These are phyloP conservation scores for Raffaelea albimanens DNA, from an alignment of 2,329 filamentous ascomycete genomes.

Conservation along the genomic window DNA sequence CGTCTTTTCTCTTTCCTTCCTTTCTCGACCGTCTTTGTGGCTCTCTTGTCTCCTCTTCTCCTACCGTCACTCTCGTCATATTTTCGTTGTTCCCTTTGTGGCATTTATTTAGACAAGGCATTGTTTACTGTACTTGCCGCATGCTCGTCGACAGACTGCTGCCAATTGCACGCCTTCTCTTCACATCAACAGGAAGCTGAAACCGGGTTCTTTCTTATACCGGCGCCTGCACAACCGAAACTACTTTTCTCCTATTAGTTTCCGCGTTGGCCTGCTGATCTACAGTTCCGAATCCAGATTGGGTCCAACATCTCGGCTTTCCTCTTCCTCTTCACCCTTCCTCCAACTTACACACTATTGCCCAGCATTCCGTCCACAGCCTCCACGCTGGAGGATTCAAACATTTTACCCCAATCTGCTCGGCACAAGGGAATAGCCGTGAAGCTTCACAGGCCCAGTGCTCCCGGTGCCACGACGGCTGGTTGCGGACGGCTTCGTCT, in stretches of 20 bases:
- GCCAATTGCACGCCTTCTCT: not conserved
- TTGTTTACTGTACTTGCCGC: not conserved
- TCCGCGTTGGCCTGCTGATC: constrained; percentile 1
- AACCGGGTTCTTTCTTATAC: constrained; percentile 12
- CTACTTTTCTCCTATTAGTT: not conserved
- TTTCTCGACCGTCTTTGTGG: constrained; percentile 2
- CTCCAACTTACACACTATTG: no score
- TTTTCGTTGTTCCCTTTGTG: not conserved
- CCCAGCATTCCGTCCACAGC: no score
- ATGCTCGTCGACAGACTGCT: not conserved
- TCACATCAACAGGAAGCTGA: constrained; percentile 10
- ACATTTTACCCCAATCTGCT: no score
- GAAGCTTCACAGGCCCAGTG: no score
- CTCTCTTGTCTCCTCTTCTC: not conserved
- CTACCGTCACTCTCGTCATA: no score
- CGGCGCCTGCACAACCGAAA: not conserved
- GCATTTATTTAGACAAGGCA: no score
- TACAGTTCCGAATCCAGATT: not conserved
- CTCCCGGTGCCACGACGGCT: no score
- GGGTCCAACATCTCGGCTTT: no score
- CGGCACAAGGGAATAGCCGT: no score
- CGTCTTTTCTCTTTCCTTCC: constrained; percentile 8
- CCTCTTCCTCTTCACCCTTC: no score
- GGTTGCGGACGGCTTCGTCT: no score
- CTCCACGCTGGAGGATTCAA: no score